phyloP scores from a whole-genome alignment of 176 grass and related monocot species.

The Thinopyrum elongatum region DNA sequence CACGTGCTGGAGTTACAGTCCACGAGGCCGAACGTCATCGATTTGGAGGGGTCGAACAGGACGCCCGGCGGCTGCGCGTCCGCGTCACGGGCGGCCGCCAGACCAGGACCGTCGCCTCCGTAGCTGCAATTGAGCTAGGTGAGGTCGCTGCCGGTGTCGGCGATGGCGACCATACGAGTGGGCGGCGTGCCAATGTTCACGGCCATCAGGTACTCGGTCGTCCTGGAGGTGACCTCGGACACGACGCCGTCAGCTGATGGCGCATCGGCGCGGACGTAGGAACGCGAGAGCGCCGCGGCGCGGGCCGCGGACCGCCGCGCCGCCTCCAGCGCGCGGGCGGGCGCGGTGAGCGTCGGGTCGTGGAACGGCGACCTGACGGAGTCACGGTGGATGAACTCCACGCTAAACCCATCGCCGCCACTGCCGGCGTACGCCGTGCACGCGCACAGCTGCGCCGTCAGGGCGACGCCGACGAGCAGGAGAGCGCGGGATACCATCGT shows the following conservation, averaged over 20 bases:
- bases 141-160: slow-evolving; percentile 75
- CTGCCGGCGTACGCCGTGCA: background rate
- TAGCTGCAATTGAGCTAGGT: slow-evolving; percentile 43
- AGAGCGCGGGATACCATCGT: background rate
- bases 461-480: slow-evolving; percentile 4
- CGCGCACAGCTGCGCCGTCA: background rate
- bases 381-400: slow-evolving; percentile 74
- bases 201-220: slow-evolving; percentile 50
- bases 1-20: slow-evolving; percentile 23
- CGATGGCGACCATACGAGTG: slow-evolving; percentile 31
- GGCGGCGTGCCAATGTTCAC: slow-evolving; percentile 50
- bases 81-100: too few relatives aligned
- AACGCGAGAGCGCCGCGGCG: slow-evolving; percentile 5
- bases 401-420: slow-evolving; percentile 41
- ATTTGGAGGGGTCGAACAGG: slow-evolving; percentile 27
- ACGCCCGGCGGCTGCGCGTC: background rate
- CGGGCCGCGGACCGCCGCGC: slow-evolving; percentile 27
- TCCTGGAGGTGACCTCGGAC: slow-evolving; percentile 25
- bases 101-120: background rate
- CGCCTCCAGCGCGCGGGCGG: slow-evolving; percentile 32
- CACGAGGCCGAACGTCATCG: slow-evolving; percentile 38
- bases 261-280: background rate
- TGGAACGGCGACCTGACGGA: slow-evolving; percentile 48
- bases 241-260: background rate
- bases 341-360: slow-evolving; percentile 25